A percentile compares a stretch with the other conserved stretches of the same genome.
Evolutionary conservation across 2,329 filamentous ascomycete species (phyloP).

Genomic region (Fusarium miscanthi): DNA sequence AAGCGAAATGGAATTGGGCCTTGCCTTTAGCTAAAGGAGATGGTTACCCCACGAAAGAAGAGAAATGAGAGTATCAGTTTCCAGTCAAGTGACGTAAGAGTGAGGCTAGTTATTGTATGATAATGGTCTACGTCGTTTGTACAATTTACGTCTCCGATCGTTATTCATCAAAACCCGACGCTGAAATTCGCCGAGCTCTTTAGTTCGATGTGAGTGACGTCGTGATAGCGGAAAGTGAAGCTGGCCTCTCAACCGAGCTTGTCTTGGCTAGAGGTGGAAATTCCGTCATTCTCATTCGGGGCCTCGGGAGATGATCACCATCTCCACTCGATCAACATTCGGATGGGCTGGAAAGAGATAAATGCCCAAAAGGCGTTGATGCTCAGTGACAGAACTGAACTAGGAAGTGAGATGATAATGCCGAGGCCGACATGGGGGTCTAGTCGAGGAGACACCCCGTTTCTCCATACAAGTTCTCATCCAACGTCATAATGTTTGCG

Average conservation of each 20-base stretch:
- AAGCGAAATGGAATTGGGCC: conserved; percentile 35
- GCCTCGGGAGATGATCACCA: conserved; percentile 21
- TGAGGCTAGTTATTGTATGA: conserved; percentile 1
- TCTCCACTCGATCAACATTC: conserved; percentile 32
- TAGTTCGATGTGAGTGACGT: conserved; percentile 18
- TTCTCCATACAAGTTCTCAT: neutral
- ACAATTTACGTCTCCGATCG: conserved; percentile 3
- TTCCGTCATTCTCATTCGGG: conserved; percentile 32
- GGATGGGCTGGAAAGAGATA: conserved; percentile 9
- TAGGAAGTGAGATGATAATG: conserved; percentile 16
- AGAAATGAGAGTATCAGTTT: neutral
- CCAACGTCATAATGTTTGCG: conserved; percentile 29
- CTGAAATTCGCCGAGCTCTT: conserved; percentile 5
- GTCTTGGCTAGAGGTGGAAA: conserved; percentile 10
- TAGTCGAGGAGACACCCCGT: neutral
- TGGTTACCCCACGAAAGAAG: conserved; percentile 14
- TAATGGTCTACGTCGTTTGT: conserved; percentile 4
- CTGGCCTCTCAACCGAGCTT: neutral
- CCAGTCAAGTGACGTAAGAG: conserved; percentile 25
- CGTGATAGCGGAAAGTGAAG: conserved; percentile 17
- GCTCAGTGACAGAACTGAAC: conserved; percentile 17
- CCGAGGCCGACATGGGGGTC: conserved; percentile 14
- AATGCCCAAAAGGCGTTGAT: conserved; percentile 6
- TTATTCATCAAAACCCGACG: conserved; percentile 12
- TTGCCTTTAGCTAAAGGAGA: conserved; percentile 16